phyloP scores from a whole-genome alignment of 805 yeast species.

The Hanseniaspora guilliermondii region DNA sequence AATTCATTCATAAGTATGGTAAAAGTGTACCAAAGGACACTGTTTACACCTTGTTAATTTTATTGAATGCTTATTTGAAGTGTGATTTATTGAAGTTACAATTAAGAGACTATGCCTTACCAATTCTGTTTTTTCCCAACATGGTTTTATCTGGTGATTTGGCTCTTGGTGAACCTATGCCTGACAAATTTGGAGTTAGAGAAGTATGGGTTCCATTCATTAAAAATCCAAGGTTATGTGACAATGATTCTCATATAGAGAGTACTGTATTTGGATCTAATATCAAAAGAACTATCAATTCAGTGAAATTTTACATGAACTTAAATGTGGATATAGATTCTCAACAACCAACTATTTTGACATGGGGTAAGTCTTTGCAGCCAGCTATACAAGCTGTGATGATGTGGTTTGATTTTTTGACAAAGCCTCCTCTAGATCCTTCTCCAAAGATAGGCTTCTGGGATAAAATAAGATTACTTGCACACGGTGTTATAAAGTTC shows the following conservation, averaged over 20 bases:
- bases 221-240: conserved; percentile 15
- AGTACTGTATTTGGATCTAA: conserved; percentile 47
- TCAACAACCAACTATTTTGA: conserved; percentile 36
- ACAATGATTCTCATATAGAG: neutral
- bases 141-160: conserved; percentile 36
- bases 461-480: conserved; percentile 49
- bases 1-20: conserved; percentile 32
- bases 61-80: conserved; percentile 35
- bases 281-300: conserved; percentile 51
- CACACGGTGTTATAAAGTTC: conserved; percentile 43
- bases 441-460: conserved; percentile 56
- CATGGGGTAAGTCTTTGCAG: conserved; percentile 55
- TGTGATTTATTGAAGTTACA: conserved; percentile 35
- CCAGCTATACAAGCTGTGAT: conserved; percentile 50
- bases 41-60: conserved; percentile 43
- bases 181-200: conserved; percentile 34
- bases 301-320: conserved; percentile 45
- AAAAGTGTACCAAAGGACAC: conserved; percentile 43
- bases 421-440: conserved; percentile 59
- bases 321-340: conserved; percentile 36
- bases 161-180: conserved; percentile 46
- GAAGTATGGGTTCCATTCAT: conserved; percentile 47
- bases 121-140: conserved; percentile 39
- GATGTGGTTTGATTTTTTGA: conserved; percentile 52
- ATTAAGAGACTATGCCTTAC: conserved; percentile 46